These are phyloP conservation scores for Rhododendron vialii DNA, from an alignment of 148 eudicot species.

Conservation along the genomic window DNA sequence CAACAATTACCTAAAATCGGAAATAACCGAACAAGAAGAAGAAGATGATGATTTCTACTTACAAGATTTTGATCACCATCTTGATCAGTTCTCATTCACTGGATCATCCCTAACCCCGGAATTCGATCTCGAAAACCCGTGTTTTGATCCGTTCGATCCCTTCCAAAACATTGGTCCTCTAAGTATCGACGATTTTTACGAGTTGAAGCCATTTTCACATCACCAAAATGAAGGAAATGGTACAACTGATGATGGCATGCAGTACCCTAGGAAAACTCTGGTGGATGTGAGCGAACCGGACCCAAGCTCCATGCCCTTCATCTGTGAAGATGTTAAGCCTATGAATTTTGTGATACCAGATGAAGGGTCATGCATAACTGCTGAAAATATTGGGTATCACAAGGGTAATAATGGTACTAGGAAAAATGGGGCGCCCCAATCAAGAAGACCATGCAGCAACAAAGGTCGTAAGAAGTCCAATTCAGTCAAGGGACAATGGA, in stretches of 20 bases:
- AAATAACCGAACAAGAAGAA: not conserved
- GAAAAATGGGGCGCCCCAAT: conserved; percentile 11
- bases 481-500: conserved; percentile 89
- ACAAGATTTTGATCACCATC: conserved; percentile 40
- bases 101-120: conserved; percentile 38
- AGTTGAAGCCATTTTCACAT: conserved; percentile 35
- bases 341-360: conserved; percentile 35
- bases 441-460: conserved; percentile 16
- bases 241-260: conserved; percentile 1
- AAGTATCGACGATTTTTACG: conserved; percentile 40
- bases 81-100: conserved; percentile 35
- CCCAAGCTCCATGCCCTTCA: conserved; percentile 12
- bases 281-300: conserved; percentile 11
- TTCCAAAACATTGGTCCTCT: conserved; percentile 20
- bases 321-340: conserved; percentile 23
- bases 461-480: conserved; percentile 42
- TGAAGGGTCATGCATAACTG: conserved; percentile 53
- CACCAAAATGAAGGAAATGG: not conserved
- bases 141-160: conserved; percentile 33
- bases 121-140: conserved; percentile 21
- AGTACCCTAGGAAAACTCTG: conserved; percentile 23
- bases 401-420: conserved; percentile 10
- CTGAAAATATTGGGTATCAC: conserved; percentile 15
- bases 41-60: conserved; percentile 24
- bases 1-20: conserved; percentile 22